A percentile compares a stretch with the other conserved stretches of the same genome.
Evolutionary conservation across 2,329 filamentous ascomycete species (phyloP).

Genomic region (Aspergillus amoenus): DNA sequence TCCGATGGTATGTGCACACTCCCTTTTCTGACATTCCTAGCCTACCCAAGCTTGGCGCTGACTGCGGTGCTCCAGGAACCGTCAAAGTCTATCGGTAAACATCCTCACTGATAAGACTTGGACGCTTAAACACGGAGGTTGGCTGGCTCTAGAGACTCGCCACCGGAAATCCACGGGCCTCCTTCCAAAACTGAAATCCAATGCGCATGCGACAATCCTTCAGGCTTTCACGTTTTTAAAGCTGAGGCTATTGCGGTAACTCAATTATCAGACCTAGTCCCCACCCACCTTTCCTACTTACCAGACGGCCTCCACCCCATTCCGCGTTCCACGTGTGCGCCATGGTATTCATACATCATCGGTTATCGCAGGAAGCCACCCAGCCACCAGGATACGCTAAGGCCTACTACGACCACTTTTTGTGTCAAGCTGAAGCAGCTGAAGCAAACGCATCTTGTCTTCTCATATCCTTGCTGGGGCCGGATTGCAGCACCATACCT

Average conservation of each 20-base stretch:
- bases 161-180: not conserved
- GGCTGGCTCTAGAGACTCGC: not conserved
- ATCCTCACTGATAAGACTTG: not conserved
- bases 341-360: not conserved
- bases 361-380: not conserved
- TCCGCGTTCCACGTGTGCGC: not conserved
- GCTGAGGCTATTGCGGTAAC: constrained; percentile 3
- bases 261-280: not conserved
- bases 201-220: not conserved
- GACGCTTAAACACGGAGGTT: not conserved
- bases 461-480: not conserved
- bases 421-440: not conserved
- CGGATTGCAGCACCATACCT: not conserved
- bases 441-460: not conserved
- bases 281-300: not conserved
- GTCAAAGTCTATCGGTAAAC: constrained; percentile 21
- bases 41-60: constrained; percentile 1
- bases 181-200: not conserved
- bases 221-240: not conserved
- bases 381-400: not conserved
- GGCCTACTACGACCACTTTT: not conserved
- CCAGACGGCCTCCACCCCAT: not conserved
- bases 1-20: constrained; percentile 37
- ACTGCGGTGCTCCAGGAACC: constrained; percentile 14
- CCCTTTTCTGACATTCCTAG: not conserved